Evolutionary conservation across 345 rosid genomes (phyloP), one percentile per base, ranked within the genome.

Genomic region (Aquilaria yunnanensis): DNA sequence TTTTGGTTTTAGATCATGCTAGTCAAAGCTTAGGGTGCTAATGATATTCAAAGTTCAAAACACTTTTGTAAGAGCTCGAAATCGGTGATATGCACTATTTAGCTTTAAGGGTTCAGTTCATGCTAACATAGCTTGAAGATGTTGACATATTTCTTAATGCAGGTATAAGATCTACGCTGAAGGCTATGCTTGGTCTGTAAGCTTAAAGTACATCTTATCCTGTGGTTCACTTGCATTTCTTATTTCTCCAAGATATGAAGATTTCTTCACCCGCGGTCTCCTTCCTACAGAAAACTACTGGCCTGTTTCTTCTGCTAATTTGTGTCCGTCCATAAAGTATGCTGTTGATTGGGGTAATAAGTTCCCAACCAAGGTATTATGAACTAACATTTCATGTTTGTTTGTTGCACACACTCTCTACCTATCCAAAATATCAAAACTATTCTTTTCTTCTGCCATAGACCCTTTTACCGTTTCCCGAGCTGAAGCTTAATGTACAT

Each of bases 141-240:
- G 9, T 54, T 6, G 48, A 37, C 8, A 9, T 59, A 62, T 49
- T 57, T 11, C 43, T 37, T 5, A 37, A 37, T 67, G 67, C 66
- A 85, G 95, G 78, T 90, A 90, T 73, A 87, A 87, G 73, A 90
- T 90, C 60, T 90, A 90, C 61, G 95, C 97, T 9, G 97, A 90
- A 77, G 97, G 97, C 58, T 90, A 66, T 63, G 92, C 97, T 16
- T 90, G 97, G 97, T 90, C 97, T 13, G 97, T 90, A 67, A 87
- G 92, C 75, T 74, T 90, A 67, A 90, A 90, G 74, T 90, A 90
- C 62, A 87, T 90, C 61, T 10, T 90, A 51, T 78, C 97, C 2
- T 90, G 97, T 61, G 88, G 89, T 66, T 85, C 95, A 29, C 71
- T 84, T 60, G 67, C 92, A 32, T 78, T 90, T 30, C 80, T 87